Evolutionary conservation across 306 rosid species (phyloP).

Genomic region (Pyrus communis): DNA sequence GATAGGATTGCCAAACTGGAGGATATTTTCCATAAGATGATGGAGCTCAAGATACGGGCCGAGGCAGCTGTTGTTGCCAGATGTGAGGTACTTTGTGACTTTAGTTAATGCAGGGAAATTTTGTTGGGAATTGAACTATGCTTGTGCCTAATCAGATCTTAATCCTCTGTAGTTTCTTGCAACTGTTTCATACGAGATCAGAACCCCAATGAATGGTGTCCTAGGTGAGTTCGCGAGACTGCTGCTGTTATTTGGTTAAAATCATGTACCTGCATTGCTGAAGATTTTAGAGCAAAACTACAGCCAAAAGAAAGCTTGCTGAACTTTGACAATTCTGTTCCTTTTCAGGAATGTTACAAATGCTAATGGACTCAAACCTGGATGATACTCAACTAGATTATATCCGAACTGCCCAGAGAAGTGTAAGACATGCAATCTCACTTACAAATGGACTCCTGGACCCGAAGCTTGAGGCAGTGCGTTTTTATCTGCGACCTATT

Average conservation of each 20-base stretch:
- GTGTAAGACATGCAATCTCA: constrained; percentile 89
- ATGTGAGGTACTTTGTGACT: constrained; percentile 38
- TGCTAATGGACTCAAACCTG: constrained; percentile 90
- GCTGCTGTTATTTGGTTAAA: not conserved
- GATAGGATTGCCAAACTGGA: constrained; percentile 84
- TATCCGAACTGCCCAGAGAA: constrained; percentile 77
- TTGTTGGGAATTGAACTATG: constrained; percentile 5
- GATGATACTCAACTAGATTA: constrained; percentile 86
- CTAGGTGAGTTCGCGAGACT: constrained; percentile 52
- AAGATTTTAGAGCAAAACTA: not conserved
- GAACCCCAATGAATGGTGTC: constrained; percentile 94
- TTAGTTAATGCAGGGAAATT: not conserved
- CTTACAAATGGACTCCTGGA: constrained; percentile 88
- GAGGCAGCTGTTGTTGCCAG: no score
- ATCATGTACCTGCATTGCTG: not conserved
- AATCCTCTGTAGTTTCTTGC: constrained; percentile 76
- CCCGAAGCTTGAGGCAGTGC: constrained; percentile 87
- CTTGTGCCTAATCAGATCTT: constrained; percentile 19
- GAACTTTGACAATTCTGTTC: constrained; percentile 17
- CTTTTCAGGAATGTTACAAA: constrained; percentile 76
- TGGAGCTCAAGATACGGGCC: no score
- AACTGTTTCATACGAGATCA: constrained; percentile 81
- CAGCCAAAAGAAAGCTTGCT: constrained; percentile 3
- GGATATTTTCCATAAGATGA: constrained; percentile 37
- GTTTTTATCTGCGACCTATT: constrained; percentile 60